phyloP scores from a whole-genome alignment of 441 rosid species.

The Corymbia citriodora region DNA sequence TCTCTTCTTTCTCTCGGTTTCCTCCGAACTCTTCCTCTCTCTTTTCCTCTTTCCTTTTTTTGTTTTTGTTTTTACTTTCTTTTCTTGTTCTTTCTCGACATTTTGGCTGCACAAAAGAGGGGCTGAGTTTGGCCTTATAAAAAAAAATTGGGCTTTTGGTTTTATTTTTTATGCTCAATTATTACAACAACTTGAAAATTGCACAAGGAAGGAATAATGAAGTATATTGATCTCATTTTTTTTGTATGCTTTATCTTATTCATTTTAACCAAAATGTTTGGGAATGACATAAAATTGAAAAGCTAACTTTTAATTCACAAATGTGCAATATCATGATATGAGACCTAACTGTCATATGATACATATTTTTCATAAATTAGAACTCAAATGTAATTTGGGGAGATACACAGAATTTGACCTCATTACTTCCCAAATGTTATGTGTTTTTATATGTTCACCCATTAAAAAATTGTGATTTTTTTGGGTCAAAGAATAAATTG shows the following conservation, averaged over 20 bases:
- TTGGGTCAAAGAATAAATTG: neutral
- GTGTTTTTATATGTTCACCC: neutral
- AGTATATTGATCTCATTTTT: neutral
- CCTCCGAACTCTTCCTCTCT: constrained; percentile 15
- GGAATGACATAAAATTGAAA: neutral
- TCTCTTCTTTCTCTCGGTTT: neutral
- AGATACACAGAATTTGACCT: neutral
- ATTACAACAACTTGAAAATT: too few species aligned
- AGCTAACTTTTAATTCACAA: neutral
- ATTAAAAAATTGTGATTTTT: neutral
- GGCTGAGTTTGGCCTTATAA: too few species aligned
- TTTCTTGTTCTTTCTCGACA: neutral
- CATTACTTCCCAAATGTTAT: neutral
- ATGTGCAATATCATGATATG: neutral
- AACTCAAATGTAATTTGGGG: neutral
- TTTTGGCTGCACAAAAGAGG: too few species aligned
- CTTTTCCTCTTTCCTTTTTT: neutral
- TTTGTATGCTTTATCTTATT: neutral
- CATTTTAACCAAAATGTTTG: neutral
- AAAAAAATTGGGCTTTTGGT: too few species aligned
- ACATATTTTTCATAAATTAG: neutral
- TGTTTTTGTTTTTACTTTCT: neutral
- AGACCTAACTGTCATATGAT: neutral
- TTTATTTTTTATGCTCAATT: too few species aligned
- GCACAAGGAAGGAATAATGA: too few species aligned